These are phyloP conservation scores for Paulinella micropora DNA, from an alignment of 78 protist genomes.

Conservation along the genomic window DNA sequence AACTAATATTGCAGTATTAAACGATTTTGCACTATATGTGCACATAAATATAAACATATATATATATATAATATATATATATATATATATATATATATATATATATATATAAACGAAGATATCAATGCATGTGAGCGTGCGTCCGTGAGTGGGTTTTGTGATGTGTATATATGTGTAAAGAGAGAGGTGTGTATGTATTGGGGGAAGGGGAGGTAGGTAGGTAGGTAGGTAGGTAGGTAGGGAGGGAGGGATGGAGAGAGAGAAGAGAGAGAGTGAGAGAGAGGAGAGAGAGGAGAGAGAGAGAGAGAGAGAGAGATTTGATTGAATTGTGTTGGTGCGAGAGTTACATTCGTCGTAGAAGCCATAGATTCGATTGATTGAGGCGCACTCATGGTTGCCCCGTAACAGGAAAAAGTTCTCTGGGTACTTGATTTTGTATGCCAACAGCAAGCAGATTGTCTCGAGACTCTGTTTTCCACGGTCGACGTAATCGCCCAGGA, in stretches of 20 bases:
- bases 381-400: slow-evolving; percentile 95
- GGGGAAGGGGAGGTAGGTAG: background rate
- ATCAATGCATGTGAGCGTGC: too few species aligned
- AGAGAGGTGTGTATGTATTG: background rate
- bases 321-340: background rate
- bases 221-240: too few species aligned
- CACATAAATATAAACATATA: too few species aligned
- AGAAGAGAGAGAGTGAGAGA: background rate
- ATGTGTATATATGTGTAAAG: background rate
- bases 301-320: too few species aligned
- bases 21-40: too few species aligned
- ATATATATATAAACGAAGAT: too few species aligned
- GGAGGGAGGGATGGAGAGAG: too few species aligned
- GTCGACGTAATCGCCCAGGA: slow-evolving; percentile 96
- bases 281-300: background rate
- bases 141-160: too few species aligned
- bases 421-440: slow-evolving; percentile 98
- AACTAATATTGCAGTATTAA: too few species aligned
- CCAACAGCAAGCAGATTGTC: slow-evolving; percentile 91
- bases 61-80: too few species aligned
- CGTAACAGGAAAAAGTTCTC: slow-evolving; percentile 74
- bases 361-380: slow-evolving; percentile 97
- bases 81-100: too few species aligned
- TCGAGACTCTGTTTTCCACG: slow-evolving; percentile 95
- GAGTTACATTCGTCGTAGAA: slow-evolving; percentile 98